Base-by-base conservation (phyloP, 2,329 filamentous ascomycete species). In the Diplodia corticola region DNA sequence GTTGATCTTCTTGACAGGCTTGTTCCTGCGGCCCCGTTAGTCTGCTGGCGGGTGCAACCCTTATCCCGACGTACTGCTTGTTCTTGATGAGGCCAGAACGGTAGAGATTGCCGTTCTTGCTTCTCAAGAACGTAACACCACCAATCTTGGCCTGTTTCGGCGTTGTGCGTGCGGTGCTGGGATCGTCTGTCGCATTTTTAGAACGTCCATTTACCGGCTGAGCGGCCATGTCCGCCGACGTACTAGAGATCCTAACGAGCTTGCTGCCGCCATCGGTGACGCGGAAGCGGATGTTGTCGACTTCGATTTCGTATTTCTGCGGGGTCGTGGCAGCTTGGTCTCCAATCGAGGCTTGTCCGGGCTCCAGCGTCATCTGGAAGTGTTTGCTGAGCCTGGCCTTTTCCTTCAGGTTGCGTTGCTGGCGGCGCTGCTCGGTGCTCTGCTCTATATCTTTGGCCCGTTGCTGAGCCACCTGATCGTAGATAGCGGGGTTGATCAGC, bases 91-190 rank as follows among this genome's bases (percentile, higher is more conserved):
- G 84, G 69, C 90, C 88, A 73, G 90, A 85, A 65, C 92, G 89
- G 73, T 93, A 90, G 28, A 97, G 85, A 71, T 96, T 97, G 68
- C 93, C 93, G 71, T 89, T 90, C 76, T 94, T 96, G 78, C 91
- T 96, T 70, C 93, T 87, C 72, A 92, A 85, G 75, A 96, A 97
- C 69, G 86, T 88, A 72, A 96, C 91, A 49, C 92, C 91, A 63
- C 90, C 91, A 68, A 96, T 82, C 5, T 82, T 80, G 48, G 89
- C 85, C 69, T 84, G 86, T 78, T 93, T 95, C 0, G 93, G 93
- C 2, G 92, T 96, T 55, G 84, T 82, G 63, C 85, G 87, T 64
- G 86, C 83, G 44, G 85, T 81, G 73, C 88, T 86, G 54, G 82
- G 79, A 71, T 89, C 86, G 77, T 78, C 82, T 83, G 77, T 83